Evolutionary conservation across 768 basidiomycete species (phyloP).

Genomic region (Leccinum disarticulatum): DNA sequence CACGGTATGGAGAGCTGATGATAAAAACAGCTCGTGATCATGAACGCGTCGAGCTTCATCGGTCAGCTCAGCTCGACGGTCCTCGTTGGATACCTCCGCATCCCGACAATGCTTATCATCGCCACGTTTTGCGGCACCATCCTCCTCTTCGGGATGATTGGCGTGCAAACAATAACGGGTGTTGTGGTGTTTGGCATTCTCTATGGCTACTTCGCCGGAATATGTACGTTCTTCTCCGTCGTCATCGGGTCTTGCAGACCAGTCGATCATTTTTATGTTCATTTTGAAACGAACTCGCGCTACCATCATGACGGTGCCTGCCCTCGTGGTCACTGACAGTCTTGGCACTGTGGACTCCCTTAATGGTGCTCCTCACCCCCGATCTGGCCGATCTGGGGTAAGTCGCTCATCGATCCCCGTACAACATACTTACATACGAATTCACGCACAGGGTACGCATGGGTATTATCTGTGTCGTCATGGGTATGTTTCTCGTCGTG

Average conservation of each 20-base stretch:
- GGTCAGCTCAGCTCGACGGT: constrained; percentile 54
- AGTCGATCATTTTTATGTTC: background rate
- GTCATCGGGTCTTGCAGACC: background rate
- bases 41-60: constrained; percentile 53
- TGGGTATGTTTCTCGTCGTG: constrained; percentile 33
- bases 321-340: constrained; percentile 25
- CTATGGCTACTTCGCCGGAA: constrained; percentile 56
- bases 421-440: background rate
- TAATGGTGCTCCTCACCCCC: constrained; percentile 44
- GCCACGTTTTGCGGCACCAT: constrained; percentile 39
- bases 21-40: constrained; percentile 48
- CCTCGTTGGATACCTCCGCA: constrained; percentile 42
- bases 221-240: constrained; percentile 29
- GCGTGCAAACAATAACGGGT: constrained; percentile 38
- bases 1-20: background rate
- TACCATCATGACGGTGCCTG: background rate
- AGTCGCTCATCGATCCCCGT: constrained; percentile 1
- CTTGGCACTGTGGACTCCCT: constrained; percentile 42
- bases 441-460: constrained; percentile 38
- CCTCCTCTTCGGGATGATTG: constrained; percentile 49
- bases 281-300: background rate
- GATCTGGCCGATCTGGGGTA: constrained; percentile 54
- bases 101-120: constrained; percentile 38
- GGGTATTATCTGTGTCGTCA: constrained; percentile 49
- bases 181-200: constrained; percentile 44